Conservation (phyloP, 1,139 yeast genomes). For the Blastobotrys apis region DNA sequence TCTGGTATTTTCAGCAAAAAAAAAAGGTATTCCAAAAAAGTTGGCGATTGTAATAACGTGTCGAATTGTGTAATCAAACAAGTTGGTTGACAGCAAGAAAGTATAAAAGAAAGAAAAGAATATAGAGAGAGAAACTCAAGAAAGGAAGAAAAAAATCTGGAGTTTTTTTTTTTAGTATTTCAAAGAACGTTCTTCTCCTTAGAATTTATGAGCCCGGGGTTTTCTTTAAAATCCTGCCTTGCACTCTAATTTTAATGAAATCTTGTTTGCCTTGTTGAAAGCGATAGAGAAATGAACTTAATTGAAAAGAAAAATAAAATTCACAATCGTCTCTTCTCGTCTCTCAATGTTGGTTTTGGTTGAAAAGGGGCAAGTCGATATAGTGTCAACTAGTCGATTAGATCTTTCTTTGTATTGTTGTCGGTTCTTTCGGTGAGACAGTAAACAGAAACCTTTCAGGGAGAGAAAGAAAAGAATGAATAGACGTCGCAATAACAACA, state of each 20-base stretch:
- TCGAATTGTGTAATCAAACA: background rate
- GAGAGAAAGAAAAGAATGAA: too few relatives aligned
- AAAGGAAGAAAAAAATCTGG: background rate
- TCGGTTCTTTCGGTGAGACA: too few relatives aligned
- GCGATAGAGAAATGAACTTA: background rate
- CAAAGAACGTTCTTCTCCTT: background rate
- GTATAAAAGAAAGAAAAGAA: background rate
- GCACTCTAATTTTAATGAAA: background rate
- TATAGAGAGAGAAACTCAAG: conserved; percentile 1
- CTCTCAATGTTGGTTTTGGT: too few relatives aligned
- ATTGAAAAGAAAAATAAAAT: background rate
- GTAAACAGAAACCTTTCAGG: too few relatives aligned
- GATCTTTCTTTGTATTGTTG: too few relatives aligned
- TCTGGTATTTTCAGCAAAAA: background rate
- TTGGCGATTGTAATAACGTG: background rate
- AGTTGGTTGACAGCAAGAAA: background rate
- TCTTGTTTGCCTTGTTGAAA: background rate
- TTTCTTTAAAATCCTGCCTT: too few relatives aligned
- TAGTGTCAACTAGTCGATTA: too few relatives aligned
- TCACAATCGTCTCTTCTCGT: background rate
- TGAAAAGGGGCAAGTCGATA: too few relatives aligned
- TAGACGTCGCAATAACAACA: too few relatives aligned
- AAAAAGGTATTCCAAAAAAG: background rate
- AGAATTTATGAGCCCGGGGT: background rate
- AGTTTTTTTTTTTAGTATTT: background rate